Conservation (phyloP, 2,329 filamentous ascomycete species). For the Rhinocladiella similis region DNA sequence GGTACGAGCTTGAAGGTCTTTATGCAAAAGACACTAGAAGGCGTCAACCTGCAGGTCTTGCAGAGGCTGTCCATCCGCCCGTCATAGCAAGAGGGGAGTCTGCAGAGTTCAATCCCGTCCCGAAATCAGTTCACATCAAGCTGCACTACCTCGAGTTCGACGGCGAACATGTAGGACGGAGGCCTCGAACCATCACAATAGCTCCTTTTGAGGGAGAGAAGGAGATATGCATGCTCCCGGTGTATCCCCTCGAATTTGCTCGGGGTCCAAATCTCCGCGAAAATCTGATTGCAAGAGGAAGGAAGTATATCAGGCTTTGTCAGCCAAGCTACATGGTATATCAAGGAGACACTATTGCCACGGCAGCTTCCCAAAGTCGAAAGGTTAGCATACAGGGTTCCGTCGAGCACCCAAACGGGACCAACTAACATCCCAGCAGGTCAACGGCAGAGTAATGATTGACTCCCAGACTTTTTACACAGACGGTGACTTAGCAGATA, state of each 20-base stretch:
- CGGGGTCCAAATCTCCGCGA: neutral
- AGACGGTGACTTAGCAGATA: neutral
- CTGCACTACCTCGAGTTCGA: conserved; percentile 7
- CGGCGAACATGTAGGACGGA: conserved; percentile 2
- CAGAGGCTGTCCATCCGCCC: neutral
- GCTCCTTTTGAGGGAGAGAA: conserved; percentile 8
- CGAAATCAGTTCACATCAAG: neutral
- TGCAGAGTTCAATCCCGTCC: neutral
- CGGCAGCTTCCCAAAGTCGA: neutral
- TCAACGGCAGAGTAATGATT: conserved; percentile 1
- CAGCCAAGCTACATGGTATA: conserved; percentile 2
- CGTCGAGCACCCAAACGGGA: neutral
- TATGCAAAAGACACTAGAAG: neutral
- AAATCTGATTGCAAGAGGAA: neutral
- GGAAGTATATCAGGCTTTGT: conserved; percentile 2
- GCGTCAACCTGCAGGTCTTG: neutral
- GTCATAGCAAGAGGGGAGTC: neutral
- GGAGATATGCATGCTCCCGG: conserved; percentile 2
- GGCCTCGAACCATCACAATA: neutral
- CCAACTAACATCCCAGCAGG: neutral
- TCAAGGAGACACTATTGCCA: neutral
- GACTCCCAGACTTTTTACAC: neutral
- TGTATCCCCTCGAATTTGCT: conserved; percentile 5
- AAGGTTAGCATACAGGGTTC: neutral
- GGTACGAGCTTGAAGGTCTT: conserved; percentile 6